Conservation (phyloP, 139 green algal genomes). For the Micromonas commoda region DNA sequence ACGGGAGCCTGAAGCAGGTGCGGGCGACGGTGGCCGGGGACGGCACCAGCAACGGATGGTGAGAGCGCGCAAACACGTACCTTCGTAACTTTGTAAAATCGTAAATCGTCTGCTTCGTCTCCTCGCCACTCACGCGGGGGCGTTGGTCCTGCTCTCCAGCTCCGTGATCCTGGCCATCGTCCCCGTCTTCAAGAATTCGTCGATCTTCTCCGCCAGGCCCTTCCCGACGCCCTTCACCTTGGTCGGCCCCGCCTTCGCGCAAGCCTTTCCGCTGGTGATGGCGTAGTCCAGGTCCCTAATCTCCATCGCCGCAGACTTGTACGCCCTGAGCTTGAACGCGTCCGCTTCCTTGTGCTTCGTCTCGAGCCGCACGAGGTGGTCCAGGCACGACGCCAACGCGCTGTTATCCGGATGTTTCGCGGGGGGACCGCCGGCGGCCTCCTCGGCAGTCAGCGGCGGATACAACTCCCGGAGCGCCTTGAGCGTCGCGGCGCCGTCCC, state of each 20-base stretch:
- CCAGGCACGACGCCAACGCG: not conserved
- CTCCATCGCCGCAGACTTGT: not conserved
- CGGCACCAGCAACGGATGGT: constrained; percentile 7
- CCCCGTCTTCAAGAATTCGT: not conserved
- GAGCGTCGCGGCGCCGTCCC: too few relatives aligned
- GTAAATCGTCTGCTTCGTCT: too few relatives aligned
- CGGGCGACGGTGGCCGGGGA: not conserved
- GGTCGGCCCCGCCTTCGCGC: not conserved
- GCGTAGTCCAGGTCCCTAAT: not conserved
- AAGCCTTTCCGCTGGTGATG: not conserved
- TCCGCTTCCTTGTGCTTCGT: not conserved
- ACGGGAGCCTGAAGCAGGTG: not conserved
- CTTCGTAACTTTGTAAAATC: too few relatives aligned
- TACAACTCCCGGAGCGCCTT: too few relatives aligned
- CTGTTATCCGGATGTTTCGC: not conserved
- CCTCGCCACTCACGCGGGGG: too few relatives aligned
- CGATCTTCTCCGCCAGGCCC: not conserved
- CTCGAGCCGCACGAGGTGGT: not conserved
- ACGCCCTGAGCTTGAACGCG: not conserved
- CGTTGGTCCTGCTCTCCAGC: too few relatives aligned
- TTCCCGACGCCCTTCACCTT: not conserved
- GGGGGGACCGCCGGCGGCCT: not conserved
- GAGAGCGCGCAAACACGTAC: too few relatives aligned
- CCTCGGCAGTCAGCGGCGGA: not conserved
- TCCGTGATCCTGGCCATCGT: not conserved